A percentile compares a stretch with the other conserved stretches of the same genome.
Evolutionary conservation across 1,284 basidiomycete species (phyloP).

Genomic region (Malassezia sympodialis): DNA sequence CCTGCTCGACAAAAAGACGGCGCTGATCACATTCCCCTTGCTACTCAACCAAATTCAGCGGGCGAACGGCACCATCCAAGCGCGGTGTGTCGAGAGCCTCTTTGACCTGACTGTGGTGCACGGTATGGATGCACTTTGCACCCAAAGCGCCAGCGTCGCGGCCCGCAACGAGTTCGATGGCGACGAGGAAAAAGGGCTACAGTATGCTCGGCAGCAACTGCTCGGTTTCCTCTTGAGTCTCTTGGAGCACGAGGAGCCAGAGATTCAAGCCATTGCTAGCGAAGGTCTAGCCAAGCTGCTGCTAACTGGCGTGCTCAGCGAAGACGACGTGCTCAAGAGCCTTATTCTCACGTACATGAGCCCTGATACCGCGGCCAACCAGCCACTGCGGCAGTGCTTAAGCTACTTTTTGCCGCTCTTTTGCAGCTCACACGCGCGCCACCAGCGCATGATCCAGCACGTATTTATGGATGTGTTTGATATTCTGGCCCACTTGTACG

Average conservation of each 20-base stretch:
- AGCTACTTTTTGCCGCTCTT: conserved; percentile 94
- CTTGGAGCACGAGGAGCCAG: conserved; percentile 59
- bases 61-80: conserved; percentile 66
- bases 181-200: conserved; percentile 13
- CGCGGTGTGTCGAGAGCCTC: conserved; percentile 71
- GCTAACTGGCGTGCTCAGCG: conserved; percentile 58
- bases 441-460: conserved; percentile 69
- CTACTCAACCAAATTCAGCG: conserved; percentile 75
- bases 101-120: conserved; percentile 88
- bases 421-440: conserved; percentile 69
- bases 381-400: conserved; percentile 78
- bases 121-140: conserved; percentile 63
- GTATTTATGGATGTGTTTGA: conserved; percentile 51
- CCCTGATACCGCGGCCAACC: conserved; percentile 72
- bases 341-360: conserved; percentile 77
- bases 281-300: conserved; percentile 82
- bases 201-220: conserved; percentile 34
- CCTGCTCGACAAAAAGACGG: conserved; percentile 81
- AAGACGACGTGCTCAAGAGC: conserved; percentile 57
- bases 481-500: conserved; percentile 54
- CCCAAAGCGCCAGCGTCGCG: conserved; percentile 36
- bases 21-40: conserved; percentile 76
- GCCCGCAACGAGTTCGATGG: conserved; percentile 17
- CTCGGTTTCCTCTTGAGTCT: conserved; percentile 36
- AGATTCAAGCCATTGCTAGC: conserved; percentile 66